Evolutionary conservation across 306 rosid genomes (phyloP), one percentile per base, ranked within the genome.

Genomic region (Potentilla sterilis): DNA sequence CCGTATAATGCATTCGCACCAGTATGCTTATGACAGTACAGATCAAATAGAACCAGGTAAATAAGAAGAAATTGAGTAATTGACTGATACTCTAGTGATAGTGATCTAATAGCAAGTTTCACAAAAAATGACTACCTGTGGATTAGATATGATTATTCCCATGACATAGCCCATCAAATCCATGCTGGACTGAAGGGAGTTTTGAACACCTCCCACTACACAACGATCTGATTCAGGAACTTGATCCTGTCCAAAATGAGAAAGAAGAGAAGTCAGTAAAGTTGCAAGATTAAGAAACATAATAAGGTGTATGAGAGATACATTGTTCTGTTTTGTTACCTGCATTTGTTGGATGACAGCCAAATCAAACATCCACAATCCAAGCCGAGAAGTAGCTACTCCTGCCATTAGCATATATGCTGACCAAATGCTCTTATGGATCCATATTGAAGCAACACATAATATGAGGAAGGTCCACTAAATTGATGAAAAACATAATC

Each of bases 311-410:
- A 32, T 6, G 44, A 41, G 55, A 18, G 55, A 18, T 5, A 41
- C 28, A 16, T 40, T 76, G 49, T 67, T 13, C 15, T 52, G 8
- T 43, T 57, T 37, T 44, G 77, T 40, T 80, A 78, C 97, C 92
- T 95, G 99, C 96, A 90, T 95, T 81, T 89, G 97, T 58, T 95
- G 97, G 82, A 95, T 89, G 7, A 95, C 89, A 6, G 99, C 81
- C 43, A 95, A 79, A 75, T 95, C 97, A 86, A 92, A 88, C 87
- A 88, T 84, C 99, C 99, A 95, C 82, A 92, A 83, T 48, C 97
- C 99, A 48, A 95, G 97, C 83, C 97, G 84, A 74, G 99, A 95
- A 13, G 83, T 55, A 3, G 93, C 96, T 3, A 95, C 99, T 66
- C 96, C 93, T 18, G 78, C 89, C 96, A 95, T 95, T 76, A 95